phyloP scores from a whole-genome alignment of 2,329 filamentous ascomycete species.

The Aureobasidium sp. region DNA sequence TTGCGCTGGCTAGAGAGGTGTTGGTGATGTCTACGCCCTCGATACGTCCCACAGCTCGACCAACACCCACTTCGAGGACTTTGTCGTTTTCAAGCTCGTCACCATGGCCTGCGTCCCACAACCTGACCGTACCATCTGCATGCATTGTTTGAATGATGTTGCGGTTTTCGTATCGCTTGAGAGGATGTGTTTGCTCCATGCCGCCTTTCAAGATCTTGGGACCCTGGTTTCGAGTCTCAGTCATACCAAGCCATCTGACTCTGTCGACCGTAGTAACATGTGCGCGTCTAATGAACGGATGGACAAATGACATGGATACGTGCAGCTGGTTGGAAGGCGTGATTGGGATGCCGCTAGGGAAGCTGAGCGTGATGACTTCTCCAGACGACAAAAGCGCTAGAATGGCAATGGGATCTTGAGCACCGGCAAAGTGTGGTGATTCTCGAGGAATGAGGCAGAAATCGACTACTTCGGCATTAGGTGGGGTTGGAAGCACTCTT shows the following conservation, averaged over 20 bases:
- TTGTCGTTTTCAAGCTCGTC: conserved; percentile 86
- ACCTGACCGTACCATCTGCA: conserved; percentile 78
- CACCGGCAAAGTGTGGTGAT: conserved; percentile 78
- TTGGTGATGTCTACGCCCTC: conserved; percentile 66
- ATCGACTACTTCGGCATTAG: conserved; percentile 66
- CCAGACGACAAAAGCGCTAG: conserved; percentile 74
- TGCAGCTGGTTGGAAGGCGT: conserved; percentile 89
- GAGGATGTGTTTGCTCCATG: conserved; percentile 57
- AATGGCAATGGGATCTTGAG: conserved; percentile 83
- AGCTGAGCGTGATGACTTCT: conserved; percentile 81
- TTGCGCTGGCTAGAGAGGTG: conserved; percentile 72
- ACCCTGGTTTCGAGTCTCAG: conserved; percentile 72
- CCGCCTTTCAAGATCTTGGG: conserved; percentile 74
- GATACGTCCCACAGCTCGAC: conserved; percentile 69
- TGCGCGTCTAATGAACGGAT: conserved; percentile 74
- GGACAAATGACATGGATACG: conserved; percentile 75
- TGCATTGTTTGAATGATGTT: conserved; percentile 83
- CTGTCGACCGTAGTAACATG: conserved; percentile 67
- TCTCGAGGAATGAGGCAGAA: conserved; percentile 75
- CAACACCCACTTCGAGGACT: conserved; percentile 77
- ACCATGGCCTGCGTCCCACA: conserved; percentile 87
- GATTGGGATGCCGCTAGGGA: conserved; percentile 85
- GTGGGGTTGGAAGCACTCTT: conserved; percentile 63
- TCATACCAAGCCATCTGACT: conserved; percentile 79
- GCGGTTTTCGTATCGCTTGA: conserved; percentile 71